Evolutionary conservation across 306 rosid species (phyloP).

Genomic region (Quercus parvula): DNA sequence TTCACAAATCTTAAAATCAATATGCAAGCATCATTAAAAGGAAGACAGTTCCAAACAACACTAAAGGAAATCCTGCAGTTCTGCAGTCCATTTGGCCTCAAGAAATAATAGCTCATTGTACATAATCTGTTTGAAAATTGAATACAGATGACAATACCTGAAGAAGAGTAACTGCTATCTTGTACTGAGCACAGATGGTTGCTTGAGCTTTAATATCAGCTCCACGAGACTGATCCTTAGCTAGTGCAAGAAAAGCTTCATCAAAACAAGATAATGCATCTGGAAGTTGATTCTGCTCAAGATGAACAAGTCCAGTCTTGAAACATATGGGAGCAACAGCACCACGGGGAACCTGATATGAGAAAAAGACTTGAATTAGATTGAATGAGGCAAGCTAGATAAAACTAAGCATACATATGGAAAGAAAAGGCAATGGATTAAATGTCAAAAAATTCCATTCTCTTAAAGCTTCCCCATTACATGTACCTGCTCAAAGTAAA

Average conservation of each 20-base stretch:
- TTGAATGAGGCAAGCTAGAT: slow-evolving; percentile 6
- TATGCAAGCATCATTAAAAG: background rate
- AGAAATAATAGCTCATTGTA: slow-evolving; percentile 22
- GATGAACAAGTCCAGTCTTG: slow-evolving; percentile 95
- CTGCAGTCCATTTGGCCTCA: background rate
- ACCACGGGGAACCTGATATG: slow-evolving; percentile 86
- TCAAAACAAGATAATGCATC: slow-evolving; percentile 95
- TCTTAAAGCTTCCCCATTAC: background rate
- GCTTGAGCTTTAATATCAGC: slow-evolving; percentile 97
- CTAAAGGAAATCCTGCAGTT: background rate
- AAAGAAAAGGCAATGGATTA: background rate
- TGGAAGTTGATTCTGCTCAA: slow-evolving; percentile 89
- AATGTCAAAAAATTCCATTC: background rate
- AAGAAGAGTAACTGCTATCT: slow-evolving; percentile 91
- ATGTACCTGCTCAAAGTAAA: background rate
- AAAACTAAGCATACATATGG: background rate
- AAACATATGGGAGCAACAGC: slow-evolving; percentile 86
- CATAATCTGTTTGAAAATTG: slow-evolving; percentile 8
- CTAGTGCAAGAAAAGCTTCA: slow-evolving; percentile 92
- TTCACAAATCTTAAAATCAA: background rate
- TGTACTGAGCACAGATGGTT: slow-evolving; percentile 97
- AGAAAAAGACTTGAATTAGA: slow-evolving; percentile 27
- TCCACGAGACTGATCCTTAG: slow-evolving; percentile 94
- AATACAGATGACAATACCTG: slow-evolving; percentile 49
- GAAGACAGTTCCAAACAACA: background rate